phyloP scores from a whole-genome alignment of 2,329 filamentous ascomycete genomes.

The Pseudogymnoascus sp. region DNA sequence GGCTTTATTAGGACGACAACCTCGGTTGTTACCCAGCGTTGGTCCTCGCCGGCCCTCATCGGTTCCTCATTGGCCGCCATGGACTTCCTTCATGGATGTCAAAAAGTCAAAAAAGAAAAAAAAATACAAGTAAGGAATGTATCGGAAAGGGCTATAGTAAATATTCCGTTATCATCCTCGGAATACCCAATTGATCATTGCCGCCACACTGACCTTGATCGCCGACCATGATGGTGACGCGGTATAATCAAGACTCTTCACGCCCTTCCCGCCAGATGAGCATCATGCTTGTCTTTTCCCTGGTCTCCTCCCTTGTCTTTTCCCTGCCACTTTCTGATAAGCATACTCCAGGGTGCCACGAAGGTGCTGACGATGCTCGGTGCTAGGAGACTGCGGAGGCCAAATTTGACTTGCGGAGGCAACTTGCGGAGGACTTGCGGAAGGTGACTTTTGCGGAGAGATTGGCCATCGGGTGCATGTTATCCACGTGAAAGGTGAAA shows the following conservation, averaged over 20 bases:
- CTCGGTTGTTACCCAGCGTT: not conserved
- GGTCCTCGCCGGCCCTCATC: not conserved
- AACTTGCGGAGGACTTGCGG: not conserved
- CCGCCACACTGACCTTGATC: not conserved
- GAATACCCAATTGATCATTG: not conserved
- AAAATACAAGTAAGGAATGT: not conserved
- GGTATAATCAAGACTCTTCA: not conserved
- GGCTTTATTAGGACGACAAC: slow-evolving; percentile 2
- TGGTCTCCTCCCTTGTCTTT: not conserved
- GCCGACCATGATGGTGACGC: not conserved
- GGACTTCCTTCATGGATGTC: not conserved
- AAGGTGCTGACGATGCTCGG: not conserved
- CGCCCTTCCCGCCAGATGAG: not conserved
- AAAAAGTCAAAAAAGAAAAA: not conserved
- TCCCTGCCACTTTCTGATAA: not conserved
- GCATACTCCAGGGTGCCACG: not conserved
- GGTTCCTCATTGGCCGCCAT: not conserved
- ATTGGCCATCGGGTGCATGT: not conserved
- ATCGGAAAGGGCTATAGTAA: not conserved
- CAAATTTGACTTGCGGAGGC: not conserved
- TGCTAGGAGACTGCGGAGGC: not conserved
- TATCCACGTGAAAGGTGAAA: slow-evolving; percentile 3
- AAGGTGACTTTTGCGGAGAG: not conserved
- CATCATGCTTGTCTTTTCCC: not conserved
- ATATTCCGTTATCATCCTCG: slow-evolving; percentile 1